These are phyloP conservation scores for Adansonia gregorii DNA, from an alignment of 441 rosid genomes.

Conservation along the genomic window DNA sequence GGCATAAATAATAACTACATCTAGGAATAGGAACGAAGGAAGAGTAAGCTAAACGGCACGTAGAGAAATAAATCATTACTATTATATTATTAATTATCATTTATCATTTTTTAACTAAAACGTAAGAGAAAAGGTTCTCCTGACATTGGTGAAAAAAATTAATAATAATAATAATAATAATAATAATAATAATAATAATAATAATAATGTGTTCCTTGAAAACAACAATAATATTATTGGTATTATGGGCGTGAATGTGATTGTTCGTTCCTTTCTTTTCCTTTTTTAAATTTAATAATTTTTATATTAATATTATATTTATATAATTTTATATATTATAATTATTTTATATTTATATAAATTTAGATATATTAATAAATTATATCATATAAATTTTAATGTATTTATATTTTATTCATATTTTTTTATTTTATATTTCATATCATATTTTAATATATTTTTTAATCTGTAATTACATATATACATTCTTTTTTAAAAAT, in stretches of 20 bases:
- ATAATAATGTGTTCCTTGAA: not conserved
- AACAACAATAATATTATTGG: not conserved
- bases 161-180: not conserved
- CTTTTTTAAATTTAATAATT: too few species aligned
- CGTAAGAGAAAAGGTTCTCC: not conserved
- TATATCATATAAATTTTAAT: too few species aligned
- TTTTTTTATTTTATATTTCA: too few species aligned
- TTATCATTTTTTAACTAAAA: not conserved
- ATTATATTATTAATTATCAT: not conserved
- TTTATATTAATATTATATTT: too few species aligned
- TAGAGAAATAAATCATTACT: not conserved
- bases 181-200: not conserved
- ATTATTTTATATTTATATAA: too few species aligned
- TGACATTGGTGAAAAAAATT: not conserved
- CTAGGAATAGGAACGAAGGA: not conserved
- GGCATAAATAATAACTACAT: not conserved
- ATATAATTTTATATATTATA: too few species aligned
- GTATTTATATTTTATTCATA: too few species aligned
- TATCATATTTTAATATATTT: too few species aligned
- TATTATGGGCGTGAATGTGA: not conserved
- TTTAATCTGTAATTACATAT: too few species aligned
- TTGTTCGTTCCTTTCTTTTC: not conserved
- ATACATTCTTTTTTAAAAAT: too few species aligned
- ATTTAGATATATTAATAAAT: too few species aligned
- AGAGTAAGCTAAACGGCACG: not conserved